A percentile compares a stretch with the other conserved stretches of the same genome.
Evolutionary conservation across 192 early-diverging fungal species (phyloP).

Genomic region (Linnemannia zychae): DNA sequence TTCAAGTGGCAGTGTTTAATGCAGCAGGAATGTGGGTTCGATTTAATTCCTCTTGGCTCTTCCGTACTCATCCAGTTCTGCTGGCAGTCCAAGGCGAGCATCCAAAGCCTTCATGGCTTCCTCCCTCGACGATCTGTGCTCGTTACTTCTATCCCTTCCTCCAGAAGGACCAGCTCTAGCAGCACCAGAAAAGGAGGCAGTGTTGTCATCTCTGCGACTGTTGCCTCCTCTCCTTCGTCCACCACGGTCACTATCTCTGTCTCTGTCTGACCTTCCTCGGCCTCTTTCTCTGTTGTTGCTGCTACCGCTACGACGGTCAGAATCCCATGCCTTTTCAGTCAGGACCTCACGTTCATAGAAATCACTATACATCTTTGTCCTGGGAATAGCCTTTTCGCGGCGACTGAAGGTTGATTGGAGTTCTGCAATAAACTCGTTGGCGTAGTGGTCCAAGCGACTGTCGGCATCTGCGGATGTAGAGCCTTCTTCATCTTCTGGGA

Average conservation of each 20-base stretch:
- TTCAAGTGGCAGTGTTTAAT: too few relatives aligned
- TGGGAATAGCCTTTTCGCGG: conserved; percentile 43
- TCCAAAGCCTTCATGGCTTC: conserved; percentile 41
- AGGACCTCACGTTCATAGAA: conserved; percentile 45
- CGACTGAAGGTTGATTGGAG: conserved; percentile 43
- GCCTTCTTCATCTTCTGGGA: conserved; percentile 5
- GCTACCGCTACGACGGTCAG: neutral
- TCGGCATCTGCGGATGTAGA: neutral
- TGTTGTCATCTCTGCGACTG: neutral
- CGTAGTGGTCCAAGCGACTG: conserved; percentile 21
- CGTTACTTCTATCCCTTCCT: conserved; percentile 15
- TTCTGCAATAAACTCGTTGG: conserved; percentile 40
- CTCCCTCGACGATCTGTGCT: conserved; percentile 17
- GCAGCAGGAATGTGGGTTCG: too few relatives aligned
- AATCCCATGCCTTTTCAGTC: conserved; percentile 11
- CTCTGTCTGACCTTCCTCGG: neutral
- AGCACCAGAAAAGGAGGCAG: neutral
- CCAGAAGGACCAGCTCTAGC: neutral
- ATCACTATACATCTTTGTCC: conserved; percentile 50
- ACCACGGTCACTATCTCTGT: neutral
- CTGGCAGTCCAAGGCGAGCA: conserved; percentile 36
- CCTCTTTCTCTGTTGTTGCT: neutral
- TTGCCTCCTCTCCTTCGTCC: neutral
- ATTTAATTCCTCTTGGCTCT: conserved; percentile 26
- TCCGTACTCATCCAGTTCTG: conserved; percentile 42